These are phyloP conservation scores for Clitocybe nebularis DNA, from an alignment of 1,284 basidiomycete species.

Conservation along the genomic window DNA sequence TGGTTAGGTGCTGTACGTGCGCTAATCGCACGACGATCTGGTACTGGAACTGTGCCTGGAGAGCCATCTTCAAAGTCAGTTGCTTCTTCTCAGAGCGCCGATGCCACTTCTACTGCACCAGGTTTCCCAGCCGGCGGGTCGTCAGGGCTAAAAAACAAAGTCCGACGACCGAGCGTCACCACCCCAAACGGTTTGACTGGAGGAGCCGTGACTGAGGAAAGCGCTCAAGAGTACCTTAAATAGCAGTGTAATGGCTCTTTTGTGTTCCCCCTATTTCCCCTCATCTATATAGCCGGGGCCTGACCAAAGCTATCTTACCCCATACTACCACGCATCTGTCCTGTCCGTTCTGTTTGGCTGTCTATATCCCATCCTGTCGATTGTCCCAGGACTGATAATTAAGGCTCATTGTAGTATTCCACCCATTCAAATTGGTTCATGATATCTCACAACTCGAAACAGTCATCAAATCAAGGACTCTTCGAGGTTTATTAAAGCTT, in stretches of 20 bases:
- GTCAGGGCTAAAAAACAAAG: slow-evolving; percentile 38
- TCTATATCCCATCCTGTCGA: too few species aligned
- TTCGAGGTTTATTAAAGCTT: background rate
- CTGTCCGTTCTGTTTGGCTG: background rate
- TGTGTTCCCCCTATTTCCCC: background rate
- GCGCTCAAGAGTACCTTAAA: slow-evolving; percentile 17
- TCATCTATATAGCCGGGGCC: background rate
- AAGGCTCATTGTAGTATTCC: background rate
- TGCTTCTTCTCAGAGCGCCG: slow-evolving; percentile 18
- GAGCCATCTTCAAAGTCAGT: slow-evolving; percentile 20
- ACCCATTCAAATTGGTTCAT: background rate
- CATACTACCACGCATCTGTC: background rate
- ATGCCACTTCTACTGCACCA: slow-evolving; percentile 19
- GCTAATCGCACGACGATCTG: slow-evolving; percentile 72
- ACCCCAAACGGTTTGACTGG: slow-evolving; percentile 22
- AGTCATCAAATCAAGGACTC: slow-evolving; percentile 1
- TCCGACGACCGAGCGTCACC: slow-evolving; percentile 38
- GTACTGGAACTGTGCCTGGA: slow-evolving; percentile 36
- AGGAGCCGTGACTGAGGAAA: slow-evolving; percentile 18
- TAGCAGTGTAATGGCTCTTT: slow-evolving; percentile 3
- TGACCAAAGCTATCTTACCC: background rate
- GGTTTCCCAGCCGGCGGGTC: slow-evolving; percentile 17
- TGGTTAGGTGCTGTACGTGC: slow-evolving; percentile 95
- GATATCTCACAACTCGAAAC: background rate
- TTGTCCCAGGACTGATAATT: background rate